Evolutionary conservation across 495 filamentous ascomycete species (phyloP).

Genomic region (Tuber calosporum): DNA sequence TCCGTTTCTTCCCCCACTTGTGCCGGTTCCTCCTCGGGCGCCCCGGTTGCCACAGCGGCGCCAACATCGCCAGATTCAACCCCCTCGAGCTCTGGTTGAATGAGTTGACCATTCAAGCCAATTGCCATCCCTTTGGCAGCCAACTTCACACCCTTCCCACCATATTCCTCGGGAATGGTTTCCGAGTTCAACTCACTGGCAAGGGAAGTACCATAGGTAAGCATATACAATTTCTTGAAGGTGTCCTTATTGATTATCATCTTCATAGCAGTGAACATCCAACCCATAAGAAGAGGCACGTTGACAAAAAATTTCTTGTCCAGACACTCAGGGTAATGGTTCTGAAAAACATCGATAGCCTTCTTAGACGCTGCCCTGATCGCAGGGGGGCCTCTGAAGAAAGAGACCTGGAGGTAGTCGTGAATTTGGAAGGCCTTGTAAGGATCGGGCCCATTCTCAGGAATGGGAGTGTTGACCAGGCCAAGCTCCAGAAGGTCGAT

Average conservation of each 20-base stretch:
- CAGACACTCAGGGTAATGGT: slow-evolving; percentile 78
- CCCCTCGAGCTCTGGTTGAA: slow-evolving; percentile 37
- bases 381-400: slow-evolving; percentile 64
- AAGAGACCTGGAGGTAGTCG: slow-evolving; percentile 77
- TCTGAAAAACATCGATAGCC: slow-evolving; percentile 68
- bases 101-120: slow-evolving; percentile 17
- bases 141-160: slow-evolving; percentile 20
- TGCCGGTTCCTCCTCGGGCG: slow-evolving; percentile 20
- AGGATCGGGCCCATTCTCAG: slow-evolving; percentile 61
- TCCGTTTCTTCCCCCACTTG: slow-evolving; percentile 16
- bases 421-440: slow-evolving; percentile 86
- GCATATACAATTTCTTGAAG: slow-evolving; percentile 74
- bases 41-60: slow-evolving; percentile 9
- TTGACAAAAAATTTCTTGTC: slow-evolving; percentile 91
- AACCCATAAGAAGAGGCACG: slow-evolving; percentile 78
- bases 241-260: slow-evolving; percentile 70
- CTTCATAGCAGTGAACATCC: slow-evolving; percentile 74
- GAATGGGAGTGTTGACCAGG: slow-evolving; percentile 61
- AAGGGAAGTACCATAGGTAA: slow-evolving; percentile 66
- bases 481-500: slow-evolving; percentile 61
- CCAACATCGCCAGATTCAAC: slow-evolving; percentile 41
- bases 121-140: neutral
- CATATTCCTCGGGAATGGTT: slow-evolving; percentile 47
- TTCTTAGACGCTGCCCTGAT: slow-evolving; percentile 65
- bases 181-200: slow-evolving; percentile 59